Percentiles rank a stretch among this genome's conserved stretches.
Evolutionary conservation across 2,329 filamentous ascomycete genomes (phyloP).

Genomic region (Botrytis fragariae): DNA sequence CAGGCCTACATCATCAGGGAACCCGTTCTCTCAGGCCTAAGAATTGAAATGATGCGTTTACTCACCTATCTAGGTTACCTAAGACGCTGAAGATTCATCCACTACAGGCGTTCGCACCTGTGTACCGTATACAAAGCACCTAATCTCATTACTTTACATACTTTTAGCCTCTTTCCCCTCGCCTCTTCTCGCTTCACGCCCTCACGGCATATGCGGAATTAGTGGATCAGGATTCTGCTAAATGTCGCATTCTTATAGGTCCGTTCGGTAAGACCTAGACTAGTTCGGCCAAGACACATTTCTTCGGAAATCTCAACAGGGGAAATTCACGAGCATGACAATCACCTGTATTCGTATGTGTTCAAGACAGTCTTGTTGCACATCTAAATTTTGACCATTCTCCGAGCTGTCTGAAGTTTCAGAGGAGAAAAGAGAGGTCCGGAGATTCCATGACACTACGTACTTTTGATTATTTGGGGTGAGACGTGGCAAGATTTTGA

Average conservation of each 20-base stretch:
- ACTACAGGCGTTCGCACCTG: background rate
- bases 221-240: background rate
- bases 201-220: background rate
- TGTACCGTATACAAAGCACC: background rate
- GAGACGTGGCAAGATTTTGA: background rate
- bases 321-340: background rate
- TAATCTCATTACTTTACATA: background rate
- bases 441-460: background rate
- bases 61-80: background rate
- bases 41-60: background rate
- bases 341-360: background rate
- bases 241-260: background rate
- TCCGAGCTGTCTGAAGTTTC: background rate
- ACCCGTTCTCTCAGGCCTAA: background rate
- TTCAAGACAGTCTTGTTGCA: background rate
- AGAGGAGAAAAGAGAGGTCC: background rate
- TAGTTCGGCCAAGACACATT: background rate
- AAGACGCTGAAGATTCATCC: background rate
- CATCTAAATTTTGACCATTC: background rate
- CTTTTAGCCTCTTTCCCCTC: background rate
- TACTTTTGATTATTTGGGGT: background rate
- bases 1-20: background rate
- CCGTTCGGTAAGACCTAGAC: constrained; percentile 3
- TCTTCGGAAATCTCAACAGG: background rate
- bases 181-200: constrained; percentile 2